Evolutionary conservation across 1,284 basidiomycete species (phyloP), one percentile per base, ranked within the genome.

Genomic region (Pterula multifida): DNA sequence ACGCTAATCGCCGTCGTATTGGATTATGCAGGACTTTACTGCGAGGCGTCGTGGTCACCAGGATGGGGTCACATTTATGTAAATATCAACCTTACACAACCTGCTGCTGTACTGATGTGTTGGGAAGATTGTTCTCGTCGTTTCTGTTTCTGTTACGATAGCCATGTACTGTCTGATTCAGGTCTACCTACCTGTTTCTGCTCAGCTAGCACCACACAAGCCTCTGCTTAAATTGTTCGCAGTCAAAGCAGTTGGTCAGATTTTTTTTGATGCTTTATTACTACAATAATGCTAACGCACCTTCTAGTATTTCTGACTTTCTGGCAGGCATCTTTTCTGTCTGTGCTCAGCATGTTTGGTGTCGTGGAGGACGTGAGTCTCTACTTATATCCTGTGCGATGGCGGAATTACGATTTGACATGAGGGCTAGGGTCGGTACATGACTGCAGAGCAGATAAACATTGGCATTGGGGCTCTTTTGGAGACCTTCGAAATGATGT

Each of bases 111-210:
- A 50, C 47, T 49, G 11, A 46, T 21, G 32, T 23, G 23, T 2
- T 23, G 24, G 48, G 19, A n/a, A 83, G 81, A 78, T 86, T 53
- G 70, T 72, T 1, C 60, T 75, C 13, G 65, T 83, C 53, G 77
- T 87, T 48, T 83, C 82, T 1, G 61, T 86, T 39, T 87, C 84
- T 0, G 85, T 90, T n/a, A 75, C 85, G 0, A 60, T 88, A 35
- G 83, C 85, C 36, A 88, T 89, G 83, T 89, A 86, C 62, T 86
- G 81, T 58, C 65, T 90, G 48, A 67, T 90, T n/a, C 85, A 88
- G 61, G 65, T 89, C 19, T 89, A 87, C 59, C 57, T 86, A 17
- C 66, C 76, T 1, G 71, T 89, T 9, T 64, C 78, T 3, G 64
- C 65, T 17, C 66, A 78, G 47, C 68, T 90, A 26, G 68, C 73